A percentile compares a stretch with the other conserved stretches of the same genome.
Conservation (phyloP, 1,139 yeast species). For the Blastobotrys malaysiensis region DNA sequence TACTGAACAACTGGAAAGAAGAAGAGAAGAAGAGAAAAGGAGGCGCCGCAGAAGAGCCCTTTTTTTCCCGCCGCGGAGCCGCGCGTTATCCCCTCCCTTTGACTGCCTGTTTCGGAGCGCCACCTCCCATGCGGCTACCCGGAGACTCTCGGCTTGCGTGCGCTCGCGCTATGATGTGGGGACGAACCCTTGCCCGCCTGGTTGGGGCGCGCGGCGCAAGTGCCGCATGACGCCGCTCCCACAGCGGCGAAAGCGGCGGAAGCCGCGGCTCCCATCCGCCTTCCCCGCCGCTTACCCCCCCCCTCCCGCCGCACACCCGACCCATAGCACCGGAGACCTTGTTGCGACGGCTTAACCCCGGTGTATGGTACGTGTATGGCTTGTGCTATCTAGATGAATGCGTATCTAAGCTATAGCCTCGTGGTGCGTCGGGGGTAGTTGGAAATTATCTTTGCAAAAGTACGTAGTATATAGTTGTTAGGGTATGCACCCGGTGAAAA, state of each 20-base stretch:
- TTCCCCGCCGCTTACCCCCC: neutral
- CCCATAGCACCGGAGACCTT: too few species aligned
- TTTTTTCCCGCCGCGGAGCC: slow-evolving; percentile 1
- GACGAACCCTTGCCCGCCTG: neutral
- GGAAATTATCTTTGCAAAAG: too few species aligned
- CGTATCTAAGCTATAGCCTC: too few species aligned
- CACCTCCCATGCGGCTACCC: neutral
- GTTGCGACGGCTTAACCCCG: too few species aligned
- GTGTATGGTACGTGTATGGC: too few species aligned
- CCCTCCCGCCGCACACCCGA: too few species aligned
- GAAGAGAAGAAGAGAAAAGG: neutral
- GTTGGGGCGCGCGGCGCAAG: neutral
- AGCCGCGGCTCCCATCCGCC: neutral
- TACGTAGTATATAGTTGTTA: too few species aligned
- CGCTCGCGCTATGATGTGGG: neutral
- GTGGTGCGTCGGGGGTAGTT: too few species aligned
- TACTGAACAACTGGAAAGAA: neutral
- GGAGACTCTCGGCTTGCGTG: neutral
- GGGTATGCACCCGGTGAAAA: too few species aligned
- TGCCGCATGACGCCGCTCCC: neutral
- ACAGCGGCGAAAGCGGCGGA: neutral
- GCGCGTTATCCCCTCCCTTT: slow-evolving; percentile 1
- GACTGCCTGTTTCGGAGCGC: neutral
- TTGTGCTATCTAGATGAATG: too few species aligned
- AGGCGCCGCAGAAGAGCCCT: neutral